Evolutionary conservation across 768 basidiomycete species (phyloP), one percentile per base, ranked within the genome.

Genomic region (Leccinum olivaceopallidum): DNA sequence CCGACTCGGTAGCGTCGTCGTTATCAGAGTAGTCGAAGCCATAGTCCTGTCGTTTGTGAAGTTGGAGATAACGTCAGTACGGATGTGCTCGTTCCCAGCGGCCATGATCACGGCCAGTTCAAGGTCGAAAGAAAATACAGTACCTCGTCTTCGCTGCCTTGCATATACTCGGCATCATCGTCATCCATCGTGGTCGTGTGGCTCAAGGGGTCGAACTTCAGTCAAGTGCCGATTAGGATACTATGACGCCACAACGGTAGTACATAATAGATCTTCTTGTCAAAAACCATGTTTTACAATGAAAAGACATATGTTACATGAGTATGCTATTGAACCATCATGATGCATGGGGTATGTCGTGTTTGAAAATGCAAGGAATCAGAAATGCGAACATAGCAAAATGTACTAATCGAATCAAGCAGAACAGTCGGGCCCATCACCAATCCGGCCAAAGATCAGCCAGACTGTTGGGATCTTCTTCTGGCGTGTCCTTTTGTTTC

Each of bases 11-110:
- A 30, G 83, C 91, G 30, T 91, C 91, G 37, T 91, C 93, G 55
- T 85, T 89, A 75, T 94, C 95, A 48, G 95, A 95, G 76, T 98
- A 99, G 75, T 95, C 93, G 74, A 98, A 98, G 65, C 86, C 94
- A 76, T 97, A 97, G 69, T 94, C 94, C 93, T 95, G 70, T 59
- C 39, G 30, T 60, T 70, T 22, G 60, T 8, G 3, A 47, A 24
- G 59, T 51, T 8, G 42, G 34, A 30, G 10, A 18, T 20, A 58
- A 34, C 2, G 39, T 60, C 51, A 69, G 61, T 53, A 18, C 37
- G 14, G n/a, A 26, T 44, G 47, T 24, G 32, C 20, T 44, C 30
- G 55, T 18, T 53, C 62, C 13, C 44, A 24, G n/a, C 9, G 28
- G 42, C 18, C 57, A n/a, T 26, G 28, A 62, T 64, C 54, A 47